Conservation (phyloP, 2,329 filamentous ascomycete species). For the Zymoseptoria tritici region DNA sequence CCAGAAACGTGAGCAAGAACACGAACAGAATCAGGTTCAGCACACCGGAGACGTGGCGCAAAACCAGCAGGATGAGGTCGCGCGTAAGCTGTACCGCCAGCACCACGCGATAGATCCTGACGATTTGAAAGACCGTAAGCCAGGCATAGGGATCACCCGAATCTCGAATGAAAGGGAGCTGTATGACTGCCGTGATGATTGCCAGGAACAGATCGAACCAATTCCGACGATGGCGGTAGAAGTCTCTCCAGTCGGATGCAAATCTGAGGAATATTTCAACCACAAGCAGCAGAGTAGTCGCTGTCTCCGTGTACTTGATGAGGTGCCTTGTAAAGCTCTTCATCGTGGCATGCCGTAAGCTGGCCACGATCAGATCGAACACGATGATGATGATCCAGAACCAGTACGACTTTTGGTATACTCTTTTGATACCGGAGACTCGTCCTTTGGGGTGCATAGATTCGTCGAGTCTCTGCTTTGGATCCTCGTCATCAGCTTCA, state of each 20-base stretch:
- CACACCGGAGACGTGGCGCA: slow-evolving; percentile 87
- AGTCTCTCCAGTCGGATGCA: slow-evolving; percentile 68
- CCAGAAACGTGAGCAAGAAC: slow-evolving; percentile 88
- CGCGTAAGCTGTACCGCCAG: slow-evolving; percentile 80
- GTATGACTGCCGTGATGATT: slow-evolving; percentile 73
- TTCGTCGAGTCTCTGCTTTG: background rate
- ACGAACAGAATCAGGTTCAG: slow-evolving; percentile 93
- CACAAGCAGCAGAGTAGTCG: slow-evolving; percentile 70
- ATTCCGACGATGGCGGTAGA: slow-evolving; percentile 67
- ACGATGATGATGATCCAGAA: slow-evolving; percentile 77
- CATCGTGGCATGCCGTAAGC: slow-evolving; percentile 71
- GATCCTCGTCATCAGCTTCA: slow-evolving; percentile 30
- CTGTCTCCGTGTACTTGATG: slow-evolving; percentile 64
- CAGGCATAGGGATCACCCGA: slow-evolving; percentile 71
- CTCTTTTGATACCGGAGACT: slow-evolving; percentile 51
- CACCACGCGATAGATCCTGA: slow-evolving; percentile 87
- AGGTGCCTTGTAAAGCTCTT: slow-evolving; percentile 51
- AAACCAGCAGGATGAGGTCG: slow-evolving; percentile 75
- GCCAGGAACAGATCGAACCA: slow-evolving; percentile 74
- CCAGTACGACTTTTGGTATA: slow-evolving; percentile 66
- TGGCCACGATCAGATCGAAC: slow-evolving; percentile 72
- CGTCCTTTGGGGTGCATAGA: slow-evolving; percentile 3
- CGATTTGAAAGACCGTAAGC: slow-evolving; percentile 86
- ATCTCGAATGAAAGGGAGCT: slow-evolving; percentile 70
- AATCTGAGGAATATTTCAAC: slow-evolving; percentile 78